Percentiles rank a stretch among this genome's conserved stretches.
These are phyloP conservation scores for Marchantia polymorpha DNA, from an alignment of 225 moss, liverwort and hornwort genomes.

Conservation along the genomic window DNA sequence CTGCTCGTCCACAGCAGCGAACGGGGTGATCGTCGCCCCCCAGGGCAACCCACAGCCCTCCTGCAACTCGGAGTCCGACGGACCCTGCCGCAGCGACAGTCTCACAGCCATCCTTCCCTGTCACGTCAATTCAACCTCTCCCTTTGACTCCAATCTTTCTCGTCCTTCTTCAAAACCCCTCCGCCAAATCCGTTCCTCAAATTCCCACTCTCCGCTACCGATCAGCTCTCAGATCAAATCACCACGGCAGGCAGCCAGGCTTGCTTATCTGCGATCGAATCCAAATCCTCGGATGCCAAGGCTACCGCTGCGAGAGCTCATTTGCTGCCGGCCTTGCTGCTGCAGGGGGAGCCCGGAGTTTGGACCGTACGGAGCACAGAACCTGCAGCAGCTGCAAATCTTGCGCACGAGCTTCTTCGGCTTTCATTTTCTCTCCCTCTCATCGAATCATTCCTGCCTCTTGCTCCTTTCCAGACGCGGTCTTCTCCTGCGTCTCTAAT, in stretches of 20 bases:
- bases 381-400: slow-evolving; percentile 1
- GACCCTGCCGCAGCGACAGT: slow-evolving; percentile 66
- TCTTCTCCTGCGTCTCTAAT: too few species aligned
- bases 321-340: slow-evolving; percentile 12
- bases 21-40: slow-evolving; percentile 83
- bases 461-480: background rate
- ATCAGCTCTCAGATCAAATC: background rate
- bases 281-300: background rate
- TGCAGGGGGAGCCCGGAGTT: background rate
- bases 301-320: background rate
- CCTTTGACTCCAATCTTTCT: background rate
- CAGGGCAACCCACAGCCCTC: slow-evolving; percentile 93
- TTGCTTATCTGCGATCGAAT: background rate
- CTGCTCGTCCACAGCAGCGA: slow-evolving; percentile 76
- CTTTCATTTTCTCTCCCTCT: background rate
- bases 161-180: background rate
- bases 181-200: slow-evolving; percentile 5
- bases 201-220: background rate
- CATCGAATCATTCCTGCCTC: background rate
- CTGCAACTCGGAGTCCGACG: slow-evolving; percentile 75
- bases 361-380: background rate
- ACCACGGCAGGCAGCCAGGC: background rate
- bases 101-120: slow-evolving; percentile 68
- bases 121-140: background rate
- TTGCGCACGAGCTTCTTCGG: background rate